A percentile compares a stretch with the other conserved stretches of the same genome.
phyloP scores from a whole-genome alignment of 768 basidiomycete species.

The Cubamyces sp. region DNA sequence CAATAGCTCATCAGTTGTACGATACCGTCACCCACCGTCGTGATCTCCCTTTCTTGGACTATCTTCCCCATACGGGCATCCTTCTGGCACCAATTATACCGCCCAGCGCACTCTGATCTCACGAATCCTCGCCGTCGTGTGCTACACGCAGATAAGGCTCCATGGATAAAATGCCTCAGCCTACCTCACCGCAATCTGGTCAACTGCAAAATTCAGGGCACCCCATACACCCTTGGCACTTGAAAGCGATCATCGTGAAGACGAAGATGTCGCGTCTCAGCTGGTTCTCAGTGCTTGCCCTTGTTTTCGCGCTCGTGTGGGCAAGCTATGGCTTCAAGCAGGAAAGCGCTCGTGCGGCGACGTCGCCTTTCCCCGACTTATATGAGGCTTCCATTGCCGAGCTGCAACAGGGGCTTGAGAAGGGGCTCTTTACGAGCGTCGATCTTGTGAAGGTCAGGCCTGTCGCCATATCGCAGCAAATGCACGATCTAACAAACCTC shows the following conservation, averaged over 20 bases:
- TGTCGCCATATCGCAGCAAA: background rate
- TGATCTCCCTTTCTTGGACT: background rate
- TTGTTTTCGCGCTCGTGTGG: conserved; percentile 1
- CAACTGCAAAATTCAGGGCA: background rate
- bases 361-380: conserved; percentile 48
- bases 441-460: conserved; percentile 60
- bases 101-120: background rate
- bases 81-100: background rate
- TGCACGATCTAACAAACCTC: background rate
- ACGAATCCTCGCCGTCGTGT: background rate
- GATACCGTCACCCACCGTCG: too few relatives aligned
- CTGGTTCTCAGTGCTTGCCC: conserved; percentile 1
- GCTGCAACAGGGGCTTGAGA: conserved; percentile 51
- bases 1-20: too few relatives aligned
- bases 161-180: background rate
- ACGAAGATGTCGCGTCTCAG: background rate
- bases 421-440: conserved; percentile 56
- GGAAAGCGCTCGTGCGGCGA: background rate
- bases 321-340: conserved; percentile 12
- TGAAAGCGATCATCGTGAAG: background rate
- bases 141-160: background rate
- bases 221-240: background rate
- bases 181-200: too few relatives aligned
- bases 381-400: conserved; percentile 63
- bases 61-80: background rate